Conservation (phyloP, 805 yeast genomes). For the Ogataea kodamae region DNA sequence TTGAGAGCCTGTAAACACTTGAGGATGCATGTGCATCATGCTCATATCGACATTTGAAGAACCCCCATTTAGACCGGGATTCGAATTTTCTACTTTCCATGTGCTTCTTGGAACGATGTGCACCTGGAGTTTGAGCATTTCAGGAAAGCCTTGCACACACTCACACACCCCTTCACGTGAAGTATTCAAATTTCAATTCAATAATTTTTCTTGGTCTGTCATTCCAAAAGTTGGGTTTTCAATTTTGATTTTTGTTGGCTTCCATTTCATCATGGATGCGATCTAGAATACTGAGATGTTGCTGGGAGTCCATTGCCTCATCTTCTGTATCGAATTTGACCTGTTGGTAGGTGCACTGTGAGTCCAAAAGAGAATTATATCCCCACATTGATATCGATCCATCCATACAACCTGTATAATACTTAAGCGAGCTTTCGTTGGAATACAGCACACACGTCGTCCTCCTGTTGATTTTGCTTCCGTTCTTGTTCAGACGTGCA, state of each 20-base stretch:
- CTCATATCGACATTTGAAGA: conserved; percentile 7
- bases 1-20: conserved; percentile 7
- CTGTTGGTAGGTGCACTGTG: conserved; percentile 7
- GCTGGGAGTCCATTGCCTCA: not conserved
- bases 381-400: conserved; percentile 65
- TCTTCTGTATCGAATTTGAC: conserved; percentile 15
- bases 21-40: conserved; percentile 8
- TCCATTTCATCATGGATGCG: conserved; percentile 31
- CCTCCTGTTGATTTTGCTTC: conserved; percentile 36
- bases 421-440: conserved; percentile 42
- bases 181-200: conserved; percentile 1
- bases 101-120: conserved; percentile 28
- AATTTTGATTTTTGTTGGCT: conserved; percentile 16
- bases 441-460: conserved; percentile 52
- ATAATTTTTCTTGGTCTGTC: conserved; percentile 9
- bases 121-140: conserved; percentile 29
- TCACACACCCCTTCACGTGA: no score
- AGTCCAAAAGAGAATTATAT: conserved; percentile 27
- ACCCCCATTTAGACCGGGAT: conserved; percentile 2
- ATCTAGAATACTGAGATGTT: conserved; percentile 21
- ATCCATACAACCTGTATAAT: conserved; percentile 61
- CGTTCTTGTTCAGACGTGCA: conserved; percentile 47
- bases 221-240: conserved; percentile 6
- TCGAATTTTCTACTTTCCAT: conserved; percentile 4
- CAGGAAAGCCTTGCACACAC: no score